Evolutionary conservation across 2,329 filamentous ascomycete species (phyloP).

Genomic region (Dactylonectria estremocensis): DNA sequence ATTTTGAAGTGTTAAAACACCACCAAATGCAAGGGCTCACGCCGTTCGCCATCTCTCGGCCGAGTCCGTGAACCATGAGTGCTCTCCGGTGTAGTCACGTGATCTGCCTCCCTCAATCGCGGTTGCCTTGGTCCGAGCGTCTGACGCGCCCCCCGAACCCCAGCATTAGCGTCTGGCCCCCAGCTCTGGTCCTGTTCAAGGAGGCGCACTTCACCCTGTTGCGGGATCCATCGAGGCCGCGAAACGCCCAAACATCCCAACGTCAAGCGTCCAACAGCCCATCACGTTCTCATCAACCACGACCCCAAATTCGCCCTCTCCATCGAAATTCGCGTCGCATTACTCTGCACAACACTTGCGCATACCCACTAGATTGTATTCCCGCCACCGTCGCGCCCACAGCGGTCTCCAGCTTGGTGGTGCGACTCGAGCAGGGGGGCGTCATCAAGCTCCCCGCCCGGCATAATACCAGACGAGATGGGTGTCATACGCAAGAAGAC

Average conservation of each 20-base stretch:
- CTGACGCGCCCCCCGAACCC: constrained; percentile 18
- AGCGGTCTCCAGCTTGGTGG: constrained; percentile 33
- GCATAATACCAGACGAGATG: constrained; percentile 68
- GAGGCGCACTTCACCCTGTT: constrained; percentile 31
- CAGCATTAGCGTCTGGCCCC: constrained; percentile 23
- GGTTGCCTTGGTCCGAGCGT: constrained; percentile 12
- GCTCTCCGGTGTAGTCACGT: constrained; percentile 19
- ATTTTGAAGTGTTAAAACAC: too few relatives aligned
- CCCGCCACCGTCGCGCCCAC: constrained; percentile 33
- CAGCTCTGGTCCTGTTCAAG: constrained; percentile 19
- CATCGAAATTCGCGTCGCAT: constrained; percentile 52
- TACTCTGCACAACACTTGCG: constrained; percentile 31
- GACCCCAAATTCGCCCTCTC: constrained; percentile 40
- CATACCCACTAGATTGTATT: constrained; percentile 35
- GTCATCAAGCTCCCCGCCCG: constrained; percentile 46
- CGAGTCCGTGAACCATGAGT: neutral
- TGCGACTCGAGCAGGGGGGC: constrained; percentile 45
- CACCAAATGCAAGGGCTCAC: too few relatives aligned
- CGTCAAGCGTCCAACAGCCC: constrained; percentile 41
- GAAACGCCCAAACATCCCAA: constrained; percentile 46
- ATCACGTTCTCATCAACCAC: constrained; percentile 48
- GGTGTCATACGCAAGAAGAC: constrained; percentile 98
- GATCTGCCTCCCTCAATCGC: neutral
- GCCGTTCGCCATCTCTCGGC: neutral
- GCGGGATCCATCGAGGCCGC: constrained; percentile 38